Base-by-base conservation (phyloP, 2,329 filamentous ascomycete genomes). In the Aaosphaeria pasadenensis region DNA sequence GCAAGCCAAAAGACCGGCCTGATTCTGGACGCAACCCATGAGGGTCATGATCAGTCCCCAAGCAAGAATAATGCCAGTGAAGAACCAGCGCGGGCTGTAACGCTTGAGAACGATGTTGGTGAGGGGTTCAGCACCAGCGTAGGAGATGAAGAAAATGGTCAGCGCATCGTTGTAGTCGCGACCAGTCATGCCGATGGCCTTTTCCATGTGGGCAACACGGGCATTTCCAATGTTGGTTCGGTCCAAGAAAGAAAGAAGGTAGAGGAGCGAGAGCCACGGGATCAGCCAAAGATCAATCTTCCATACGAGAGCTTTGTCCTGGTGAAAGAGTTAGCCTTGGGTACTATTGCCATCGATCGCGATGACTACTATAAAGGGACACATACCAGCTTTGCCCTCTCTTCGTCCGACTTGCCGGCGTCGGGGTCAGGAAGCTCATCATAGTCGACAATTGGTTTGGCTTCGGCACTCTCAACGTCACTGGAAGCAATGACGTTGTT, bases 111-210 rank as follows among this genome's bases (percentile, higher is more conserved):
- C 68, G 50, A 85, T 80, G 56, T 85, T 85, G 59, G 81, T 84
- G 0, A 83, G 79, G 3, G 67, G 73, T 57, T 77, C 75, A 41
- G 75, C 70, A 24, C 71, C 61, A n/a, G 74, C 72, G 51, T 77
- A 77, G 1, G 71, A 73, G 51, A 77, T 71, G 63, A 88, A 88
- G 66, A 86, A 88, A 2, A 88, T 68, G 1, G 84, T 87, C 44
- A 88, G 60, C 1, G 83, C 82, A 1, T 79, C 80, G 4, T 86
- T 74, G 56, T 88, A 87, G 54, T 86, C 75, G 46, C 85, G 82
- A 2, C 80, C 81, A 0, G 28, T 45, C 63, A 71, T 65, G 4
- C 54, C n/a, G n/a, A 66, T 52, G 17, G 58, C 54, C 9, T 32
- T 45, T 39, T 59, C 63, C 45, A 70, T 61, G 6, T 64, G 56